Evolutionary conservation across 2,329 filamentous ascomycete species (phyloP), one percentile per base, ranked within the genome.

Genomic region (Ascochyta rabiei): DNA sequence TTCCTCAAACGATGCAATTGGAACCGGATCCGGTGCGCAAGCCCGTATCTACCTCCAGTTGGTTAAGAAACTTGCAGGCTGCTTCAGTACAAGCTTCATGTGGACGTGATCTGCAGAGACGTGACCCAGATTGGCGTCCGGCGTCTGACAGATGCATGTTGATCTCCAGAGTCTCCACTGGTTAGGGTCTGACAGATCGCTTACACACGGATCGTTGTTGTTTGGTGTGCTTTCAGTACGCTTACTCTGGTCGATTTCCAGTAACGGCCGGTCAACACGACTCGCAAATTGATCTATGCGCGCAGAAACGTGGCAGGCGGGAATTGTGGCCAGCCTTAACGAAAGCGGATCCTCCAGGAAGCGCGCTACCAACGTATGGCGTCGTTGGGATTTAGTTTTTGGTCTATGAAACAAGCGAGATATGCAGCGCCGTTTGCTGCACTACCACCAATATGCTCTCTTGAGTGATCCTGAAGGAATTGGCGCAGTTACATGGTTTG

Each of bases 51-150:
- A 28, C 12, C 15, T 9, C 19, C 26, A 53, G 5, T 10, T n/a
- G 19, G n/a, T 34, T 13, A 23, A 26, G 12, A 40, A 26, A 12
- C 34, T 39, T 26, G 37, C 33, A 6, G 28, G 10, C 30, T 46
- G 28, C 40, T 45, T 24, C n/a, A 23, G 35, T 41, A 46, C 21
- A 21, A 45, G 45, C 40, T 12, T 39, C 26, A 16, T 30, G 28
- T 12, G 12, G 28, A 4, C 12, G 28, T 49, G 46, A 55, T 55
- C 35, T 55, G 51, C 51, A 41, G 28, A 45, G 16, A 37, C 40
- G 40, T 33, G 51, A 21, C 33, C 16, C 7, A n/a, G 43, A 35
- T 19, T 18, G 26, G 15, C 40, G 4, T 21, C 21, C 7, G 41
- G 46, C 37, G 30, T 46, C 35, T 49, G 45, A 19, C 15, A 37